Conservation (phyloP, 1,284 basidiomycete species). For the Phaffia rhodozyma region DNA sequence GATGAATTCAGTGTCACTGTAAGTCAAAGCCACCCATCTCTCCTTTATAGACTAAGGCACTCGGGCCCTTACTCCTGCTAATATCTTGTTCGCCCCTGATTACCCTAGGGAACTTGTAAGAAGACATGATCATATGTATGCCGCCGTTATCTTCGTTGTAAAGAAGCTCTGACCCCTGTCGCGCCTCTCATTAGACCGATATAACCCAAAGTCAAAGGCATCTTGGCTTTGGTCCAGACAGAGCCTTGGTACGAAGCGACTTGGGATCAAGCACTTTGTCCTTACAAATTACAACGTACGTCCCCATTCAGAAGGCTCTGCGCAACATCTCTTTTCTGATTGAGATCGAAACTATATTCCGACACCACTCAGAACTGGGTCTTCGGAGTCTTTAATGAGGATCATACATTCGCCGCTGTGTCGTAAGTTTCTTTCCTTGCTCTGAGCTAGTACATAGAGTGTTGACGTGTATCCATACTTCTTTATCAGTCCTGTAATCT, state of each 20-base stretch:
- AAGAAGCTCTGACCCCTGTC: neutral
- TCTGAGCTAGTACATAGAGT: neutral
- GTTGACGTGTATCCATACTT: neutral
- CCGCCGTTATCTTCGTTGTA: neutral
- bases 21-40: neutral
- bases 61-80: neutral
- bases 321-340: neutral
- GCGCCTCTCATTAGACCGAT: constrained; percentile 26
- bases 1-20: constrained; percentile 33
- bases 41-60: neutral
- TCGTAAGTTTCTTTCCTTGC: neutral
- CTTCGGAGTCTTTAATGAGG: constrained; percentile 35
- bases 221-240: constrained; percentile 38
- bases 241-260: constrained; percentile 32
- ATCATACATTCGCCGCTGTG: constrained; percentile 20
- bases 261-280: constrained; percentile 33
- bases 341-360: neutral
- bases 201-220: constrained; percentile 36
- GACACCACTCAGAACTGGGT: constrained; percentile 31
- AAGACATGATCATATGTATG: neutral
- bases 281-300: constrained; percentile 31
- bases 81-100: neutral
- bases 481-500: constrained; percentile 23
- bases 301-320: neutral
- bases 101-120: neutral